These are phyloP conservation scores for Ormosia emarginata DNA, from an alignment of 306 rosid genomes.

Conservation along the genomic window DNA sequence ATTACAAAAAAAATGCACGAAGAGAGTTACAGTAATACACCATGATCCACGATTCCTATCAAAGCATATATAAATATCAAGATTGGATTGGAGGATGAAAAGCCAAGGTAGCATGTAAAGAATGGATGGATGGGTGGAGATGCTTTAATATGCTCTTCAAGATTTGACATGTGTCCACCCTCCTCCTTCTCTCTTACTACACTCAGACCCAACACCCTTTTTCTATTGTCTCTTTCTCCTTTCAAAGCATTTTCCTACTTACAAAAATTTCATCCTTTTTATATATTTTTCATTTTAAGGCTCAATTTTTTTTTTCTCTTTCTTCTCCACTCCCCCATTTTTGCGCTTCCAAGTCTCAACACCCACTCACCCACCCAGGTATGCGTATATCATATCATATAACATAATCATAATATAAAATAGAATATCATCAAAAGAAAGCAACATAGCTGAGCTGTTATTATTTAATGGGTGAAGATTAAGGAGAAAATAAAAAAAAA, in stretches of 20 bases:
- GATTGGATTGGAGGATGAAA: conserved; percentile 36
- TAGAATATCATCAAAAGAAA: not conserved
- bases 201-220: conserved; percentile 13
- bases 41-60: not conserved
- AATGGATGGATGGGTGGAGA: conserved; percentile 54
- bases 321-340: conserved; percentile 18
- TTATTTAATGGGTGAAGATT: conserved; percentile 20
- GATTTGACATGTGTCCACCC: conserved; percentile 60
- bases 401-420: not conserved
- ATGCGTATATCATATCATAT: not conserved
- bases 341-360: conserved; percentile 4
- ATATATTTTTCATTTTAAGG: not conserved
- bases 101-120: not conserved
- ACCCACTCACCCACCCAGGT: conserved; percentile 14
- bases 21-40: not conserved
- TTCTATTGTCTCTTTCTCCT: not conserved
- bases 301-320: not conserved
- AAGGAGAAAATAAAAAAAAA: not conserved
- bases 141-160: conserved; percentile 42
- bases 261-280: not conserved
- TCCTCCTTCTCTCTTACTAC: conserved; percentile 24
- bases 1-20: not conserved
- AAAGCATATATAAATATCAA: not conserved
- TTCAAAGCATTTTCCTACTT: not conserved
- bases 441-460: conserved; percentile 34